These are phyloP conservation scores for Sordariomycetes sp. DNA, from an alignment of 2,329 filamentous ascomycete genomes.

Conservation along the genomic window DNA sequence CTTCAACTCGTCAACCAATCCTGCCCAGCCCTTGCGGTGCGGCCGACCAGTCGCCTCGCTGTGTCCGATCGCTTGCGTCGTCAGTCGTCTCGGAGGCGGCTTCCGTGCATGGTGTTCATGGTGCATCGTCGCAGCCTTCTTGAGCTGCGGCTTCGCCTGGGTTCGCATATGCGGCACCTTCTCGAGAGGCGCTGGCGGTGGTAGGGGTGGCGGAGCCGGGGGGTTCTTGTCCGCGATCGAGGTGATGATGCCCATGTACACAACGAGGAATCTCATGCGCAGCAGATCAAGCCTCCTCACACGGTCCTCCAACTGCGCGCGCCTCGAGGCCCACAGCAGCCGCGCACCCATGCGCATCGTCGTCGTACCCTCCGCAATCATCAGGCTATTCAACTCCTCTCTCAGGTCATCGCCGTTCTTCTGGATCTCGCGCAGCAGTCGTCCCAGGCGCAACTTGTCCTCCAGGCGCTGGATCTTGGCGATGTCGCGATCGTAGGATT, in stretches of 20 bases:
- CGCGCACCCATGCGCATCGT: constrained; percentile 38
- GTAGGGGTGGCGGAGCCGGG: constrained; percentile 15
- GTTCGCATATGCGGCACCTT: constrained; percentile 6
- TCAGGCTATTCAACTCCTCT: constrained; percentile 45
- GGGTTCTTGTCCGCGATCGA: constrained; percentile 24
- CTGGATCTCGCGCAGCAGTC: constrained; percentile 53
- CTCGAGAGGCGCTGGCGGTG: constrained; percentile 8
- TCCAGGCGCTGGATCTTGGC: constrained; percentile 47
- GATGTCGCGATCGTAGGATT: constrained; percentile 53
- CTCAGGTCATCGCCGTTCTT: constrained; percentile 50
- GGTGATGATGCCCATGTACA: constrained; percentile 52
- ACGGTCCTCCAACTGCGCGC: constrained; percentile 44
- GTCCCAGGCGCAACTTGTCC: constrained; percentile 51
- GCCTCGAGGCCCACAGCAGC: constrained; percentile 49
- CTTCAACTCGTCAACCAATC: constrained; percentile 54
- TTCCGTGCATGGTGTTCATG: too few relatives aligned
- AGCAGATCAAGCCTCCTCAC: constrained; percentile 50
- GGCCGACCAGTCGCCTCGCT: constrained; percentile 34
- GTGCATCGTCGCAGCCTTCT: constrained; percentile 25
- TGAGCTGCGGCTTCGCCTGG: constrained; percentile 25
- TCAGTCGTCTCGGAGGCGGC: constrained; percentile 36
- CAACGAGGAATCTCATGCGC: constrained; percentile 55
- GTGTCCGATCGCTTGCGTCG: constrained; percentile 44
- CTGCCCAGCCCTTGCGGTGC: constrained; percentile 50
- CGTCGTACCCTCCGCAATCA: constrained; percentile 33